phyloP scores from a whole-genome alignment of 192 early-diverging fungal species.

The Phycomyces blakesleeanus region DNA sequence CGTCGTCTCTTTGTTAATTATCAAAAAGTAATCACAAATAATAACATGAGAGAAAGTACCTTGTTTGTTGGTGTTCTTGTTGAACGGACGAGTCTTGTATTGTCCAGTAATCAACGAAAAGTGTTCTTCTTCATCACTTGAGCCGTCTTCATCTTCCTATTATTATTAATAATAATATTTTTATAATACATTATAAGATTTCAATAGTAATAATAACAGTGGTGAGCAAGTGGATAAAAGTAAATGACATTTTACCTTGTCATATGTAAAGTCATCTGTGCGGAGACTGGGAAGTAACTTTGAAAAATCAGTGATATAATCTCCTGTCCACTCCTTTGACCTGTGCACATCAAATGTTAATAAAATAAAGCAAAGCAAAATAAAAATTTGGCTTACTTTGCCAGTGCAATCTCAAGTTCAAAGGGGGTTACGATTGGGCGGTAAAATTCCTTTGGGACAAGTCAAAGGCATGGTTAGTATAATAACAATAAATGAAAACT shows the following conservation, averaged over 20 bases:
- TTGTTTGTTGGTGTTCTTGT: conserved; percentile 34
- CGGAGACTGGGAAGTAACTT: conserved; percentile 47
- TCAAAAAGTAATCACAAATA: background rate
- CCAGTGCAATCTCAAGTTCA: conserved; percentile 83
- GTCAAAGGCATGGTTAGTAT: background rate
- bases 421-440: conserved; percentile 91
- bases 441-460: conserved; percentile 66
- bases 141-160: conserved; percentile 39
- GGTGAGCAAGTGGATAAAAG: background rate
- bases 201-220: no score
- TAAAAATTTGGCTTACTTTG: conserved; percentile 28
- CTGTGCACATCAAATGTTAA: conserved; percentile 20
- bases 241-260: conserved; percentile 31
- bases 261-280: conserved; percentile 30
- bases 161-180: background rate
- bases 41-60: no score
- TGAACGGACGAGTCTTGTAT: conserved; percentile 57
- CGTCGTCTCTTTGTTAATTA: background rate
- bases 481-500: no score
- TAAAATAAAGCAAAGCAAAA: background rate
- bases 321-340: conserved; percentile 64
- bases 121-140: conserved; percentile 71
- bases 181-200: background rate
- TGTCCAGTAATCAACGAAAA: conserved; percentile 88
- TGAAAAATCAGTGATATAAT: conserved; percentile 69